A percentile compares a stretch with the other conserved stretches of the same genome.
phyloP scores from a whole-genome alignment of 2,329 filamentous ascomycete species.

The Cladophialophora chaetospira region DNA sequence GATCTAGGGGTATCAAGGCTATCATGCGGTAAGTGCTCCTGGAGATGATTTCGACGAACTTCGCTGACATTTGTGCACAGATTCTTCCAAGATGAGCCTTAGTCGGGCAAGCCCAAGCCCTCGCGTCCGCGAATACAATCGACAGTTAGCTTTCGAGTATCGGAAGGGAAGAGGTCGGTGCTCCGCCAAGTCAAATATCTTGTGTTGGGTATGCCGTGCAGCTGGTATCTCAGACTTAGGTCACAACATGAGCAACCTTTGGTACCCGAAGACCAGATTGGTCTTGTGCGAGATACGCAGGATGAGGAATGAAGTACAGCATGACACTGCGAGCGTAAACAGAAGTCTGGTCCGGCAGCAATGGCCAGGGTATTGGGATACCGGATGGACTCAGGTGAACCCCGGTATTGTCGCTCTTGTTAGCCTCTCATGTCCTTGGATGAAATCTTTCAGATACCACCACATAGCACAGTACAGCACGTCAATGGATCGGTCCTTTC shows the following conservation, averaged over 20 bases:
- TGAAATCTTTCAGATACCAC: constrained; percentile 10
- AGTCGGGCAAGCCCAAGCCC: constrained; percentile 4
- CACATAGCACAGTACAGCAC: constrained; percentile 5
- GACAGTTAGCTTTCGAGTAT: background rate
- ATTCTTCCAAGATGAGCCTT: constrained; percentile 29
- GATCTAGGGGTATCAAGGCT: constrained; percentile 78
- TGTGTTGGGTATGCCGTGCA: background rate
- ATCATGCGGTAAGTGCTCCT: constrained; percentile 47
- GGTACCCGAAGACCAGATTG: too few relatives aligned
- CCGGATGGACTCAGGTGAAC: too few relatives aligned
- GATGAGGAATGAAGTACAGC: too few relatives aligned
- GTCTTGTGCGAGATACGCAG: too few relatives aligned
- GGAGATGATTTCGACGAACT: background rate
- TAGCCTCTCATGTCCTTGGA: background rate
- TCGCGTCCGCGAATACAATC: constrained; percentile 8
- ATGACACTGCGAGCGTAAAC: too few relatives aligned
- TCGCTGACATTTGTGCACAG: constrained; percentile 1
- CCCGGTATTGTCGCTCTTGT: background rate
- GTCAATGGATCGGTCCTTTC: background rate
- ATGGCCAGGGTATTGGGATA: too few relatives aligned
- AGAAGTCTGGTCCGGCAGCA: too few relatives aligned
- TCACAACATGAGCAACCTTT: too few relatives aligned
- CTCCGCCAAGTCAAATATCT: constrained; percentile 1
- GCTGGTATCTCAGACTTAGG: constrained; percentile 1
- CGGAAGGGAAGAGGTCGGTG: background rate